phyloP scores from a whole-genome alignment of 306 rosid species.

The Cyclanthera cordifolia region DNA sequence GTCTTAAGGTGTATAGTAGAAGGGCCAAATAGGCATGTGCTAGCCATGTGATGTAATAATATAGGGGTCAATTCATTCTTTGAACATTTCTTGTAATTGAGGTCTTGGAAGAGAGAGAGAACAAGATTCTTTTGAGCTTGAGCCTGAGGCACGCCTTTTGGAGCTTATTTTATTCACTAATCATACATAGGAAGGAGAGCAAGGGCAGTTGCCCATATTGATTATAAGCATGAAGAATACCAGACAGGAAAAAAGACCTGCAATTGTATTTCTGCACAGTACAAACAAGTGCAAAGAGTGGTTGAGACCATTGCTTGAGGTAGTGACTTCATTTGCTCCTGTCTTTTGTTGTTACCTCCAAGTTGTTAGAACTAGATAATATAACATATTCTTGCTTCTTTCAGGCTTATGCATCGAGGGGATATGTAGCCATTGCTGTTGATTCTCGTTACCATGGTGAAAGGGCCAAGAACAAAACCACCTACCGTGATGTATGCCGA shows the following conservation, averaged over 20 bases:
- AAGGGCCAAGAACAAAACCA: slow-evolving; percentile 53
- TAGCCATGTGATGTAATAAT: too few species aligned
- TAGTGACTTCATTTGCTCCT: slow-evolving; percentile 12
- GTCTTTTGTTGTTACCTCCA: not conserved
- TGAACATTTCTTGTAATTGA: too few species aligned
- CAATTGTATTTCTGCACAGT: slow-evolving; percentile 64
- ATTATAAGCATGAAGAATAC: slow-evolving; percentile 62
- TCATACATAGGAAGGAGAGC: slow-evolving; percentile 64
- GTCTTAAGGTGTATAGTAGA: too few species aligned
- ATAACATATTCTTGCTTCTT: slow-evolving; percentile 12
- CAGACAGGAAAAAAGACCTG: slow-evolving; percentile 39
- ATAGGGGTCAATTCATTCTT: too few species aligned
- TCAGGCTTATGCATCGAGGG: slow-evolving; percentile 89
- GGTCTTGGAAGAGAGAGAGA: too few species aligned
- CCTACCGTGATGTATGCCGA: slow-evolving; percentile 49
- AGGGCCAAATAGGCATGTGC: too few species aligned
- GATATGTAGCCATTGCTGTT: slow-evolving; percentile 57
- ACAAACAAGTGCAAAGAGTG: slow-evolving; percentile 56
- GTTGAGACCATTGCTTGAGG: slow-evolving; percentile 77
- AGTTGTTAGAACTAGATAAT: slow-evolving; percentile 8
- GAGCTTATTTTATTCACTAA: slow-evolving; percentile 2
- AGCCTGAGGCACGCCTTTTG: too few species aligned
- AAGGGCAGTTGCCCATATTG: slow-evolving; percentile 72
- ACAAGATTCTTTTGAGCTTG: too few species aligned
- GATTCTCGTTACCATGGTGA: slow-evolving; percentile 97